phyloP scores from a whole-genome alignment of 169 alveolate species.

The Amoebophrya sp. region DNA sequence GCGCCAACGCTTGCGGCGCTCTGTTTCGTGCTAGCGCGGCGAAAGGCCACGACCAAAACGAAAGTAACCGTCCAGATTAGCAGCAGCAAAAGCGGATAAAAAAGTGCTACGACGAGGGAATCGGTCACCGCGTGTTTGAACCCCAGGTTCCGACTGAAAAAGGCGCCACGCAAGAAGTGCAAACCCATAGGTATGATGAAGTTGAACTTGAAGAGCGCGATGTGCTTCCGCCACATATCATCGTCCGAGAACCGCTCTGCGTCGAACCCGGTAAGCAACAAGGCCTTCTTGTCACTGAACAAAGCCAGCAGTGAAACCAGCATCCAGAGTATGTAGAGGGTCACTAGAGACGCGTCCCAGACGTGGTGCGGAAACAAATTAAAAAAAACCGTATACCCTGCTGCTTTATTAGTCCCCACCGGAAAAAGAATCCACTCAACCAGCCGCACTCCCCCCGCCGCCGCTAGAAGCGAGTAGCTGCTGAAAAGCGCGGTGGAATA shows the following conservation, averaged over 20 bases:
- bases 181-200: not conserved
- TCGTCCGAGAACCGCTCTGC: not conserved
- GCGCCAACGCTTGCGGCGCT: too few species aligned
- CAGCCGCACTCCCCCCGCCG: not conserved
- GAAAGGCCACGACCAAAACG: not conserved
- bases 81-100: not conserved
- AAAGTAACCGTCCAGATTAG: not conserved
- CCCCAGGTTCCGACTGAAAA: not conserved
- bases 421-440: not conserved
- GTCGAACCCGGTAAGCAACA: not conserved
- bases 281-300: not conserved
- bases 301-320: not conserved
- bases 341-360: not conserved
- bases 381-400: not conserved
- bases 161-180: not conserved
- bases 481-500: not conserved
- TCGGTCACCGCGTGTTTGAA: not conserved
- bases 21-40: not conserved
- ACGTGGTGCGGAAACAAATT: not conserved
- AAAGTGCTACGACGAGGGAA: not conserved
- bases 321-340: not conserved
- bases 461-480: not conserved
- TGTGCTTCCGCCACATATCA: not conserved
- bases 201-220: not conserved
- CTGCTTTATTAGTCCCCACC: too few species aligned